phyloP scores from a whole-genome alignment of 495 filamentous ascomycete genomes.

The Apodospora peruviana region DNA sequence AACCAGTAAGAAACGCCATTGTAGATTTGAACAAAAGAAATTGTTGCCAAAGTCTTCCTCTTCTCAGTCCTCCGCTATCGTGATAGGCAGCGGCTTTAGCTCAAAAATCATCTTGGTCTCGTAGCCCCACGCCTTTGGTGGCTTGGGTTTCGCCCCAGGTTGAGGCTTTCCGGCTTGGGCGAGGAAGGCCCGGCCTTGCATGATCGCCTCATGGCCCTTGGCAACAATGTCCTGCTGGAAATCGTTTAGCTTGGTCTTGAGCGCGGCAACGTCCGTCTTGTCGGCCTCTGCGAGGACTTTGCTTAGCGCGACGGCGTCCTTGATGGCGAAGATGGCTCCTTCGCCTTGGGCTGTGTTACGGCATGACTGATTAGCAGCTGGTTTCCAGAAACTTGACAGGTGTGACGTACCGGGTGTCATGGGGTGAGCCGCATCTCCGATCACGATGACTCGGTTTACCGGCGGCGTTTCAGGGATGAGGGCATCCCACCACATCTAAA shows the following conservation, averaged over 20 bases:
- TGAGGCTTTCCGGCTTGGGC: background rate
- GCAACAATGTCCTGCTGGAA: slow-evolving; percentile 13
- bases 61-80: slow-evolving; percentile 1
- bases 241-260: slow-evolving; percentile 10
- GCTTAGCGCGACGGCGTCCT: slow-evolving; percentile 20
- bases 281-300: slow-evolving; percentile 12
- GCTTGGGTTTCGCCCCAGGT: background rate
- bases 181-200: slow-evolving; percentile 1
- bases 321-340: slow-evolving; percentile 27
- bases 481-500: slow-evolving; percentile 15
- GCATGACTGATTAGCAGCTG: background rate
- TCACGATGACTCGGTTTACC: slow-evolving; percentile 40
- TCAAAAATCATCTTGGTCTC: slow-evolving; percentile 3
- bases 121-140: slow-evolving; percentile 11
- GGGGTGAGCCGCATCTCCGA: slow-evolving; percentile 55
- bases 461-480: slow-evolving; percentile 13
- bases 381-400: background rate
- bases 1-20: too few relatives aligned
- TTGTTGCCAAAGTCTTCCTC: too few relatives aligned
- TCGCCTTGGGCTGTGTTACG: slow-evolving; percentile 26
- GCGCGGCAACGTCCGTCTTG: background rate
- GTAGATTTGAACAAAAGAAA: too few relatives aligned
- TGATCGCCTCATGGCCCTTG: slow-evolving; percentile 11
- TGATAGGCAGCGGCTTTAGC: slow-evolving; percentile 6
- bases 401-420: slow-evolving; percentile 52